Percentiles rank a stretch among this genome's conserved stretches.
These are phyloP conservation scores for Fusarium sp. DNA, from an alignment of 2,329 filamentous ascomycete genomes.

Conservation along the genomic window DNA sequence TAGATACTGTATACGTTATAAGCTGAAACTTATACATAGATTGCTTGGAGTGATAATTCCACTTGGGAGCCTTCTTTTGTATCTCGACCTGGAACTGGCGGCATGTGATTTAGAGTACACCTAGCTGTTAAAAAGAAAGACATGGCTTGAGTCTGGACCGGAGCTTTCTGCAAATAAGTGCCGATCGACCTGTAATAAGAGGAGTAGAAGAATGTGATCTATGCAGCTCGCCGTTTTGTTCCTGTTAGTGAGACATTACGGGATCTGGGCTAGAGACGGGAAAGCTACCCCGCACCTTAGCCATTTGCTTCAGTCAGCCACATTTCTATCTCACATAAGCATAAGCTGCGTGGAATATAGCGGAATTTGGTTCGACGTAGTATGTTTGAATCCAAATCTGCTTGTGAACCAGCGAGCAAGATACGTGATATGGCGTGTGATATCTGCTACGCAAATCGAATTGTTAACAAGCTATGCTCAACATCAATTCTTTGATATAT, in stretches of 20 bases:
- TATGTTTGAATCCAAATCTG: too few relatives aligned
- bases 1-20: too few relatives aligned
- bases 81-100: neutral
- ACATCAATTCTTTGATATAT: too few relatives aligned
- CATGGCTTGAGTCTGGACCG: neutral
- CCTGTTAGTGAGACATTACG: neutral
- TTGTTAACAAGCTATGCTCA: too few relatives aligned
- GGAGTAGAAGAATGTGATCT: neutral
- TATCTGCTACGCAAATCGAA: too few relatives aligned
- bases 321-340: neutral
- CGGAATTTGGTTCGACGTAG: neutral
- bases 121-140: too few relatives aligned
- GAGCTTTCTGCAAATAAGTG: rapidly evolving
- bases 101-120: neutral
- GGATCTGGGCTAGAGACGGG: neutral
- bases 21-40: too few relatives aligned
- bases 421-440: too few relatives aligned
- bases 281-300: neutral
- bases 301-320: neutral
- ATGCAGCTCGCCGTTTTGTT: neutral
- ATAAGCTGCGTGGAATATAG: neutral
- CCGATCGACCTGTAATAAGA: neutral
- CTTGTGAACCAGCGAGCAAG: too few relatives aligned
- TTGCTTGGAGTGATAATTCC: too few relatives aligned
- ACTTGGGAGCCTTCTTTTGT: too few relatives aligned